These are phyloP conservation scores for Lasiodiplodia gonubiensis DNA, from an alignment of 2,329 filamentous ascomycete genomes.

Conservation along the genomic window DNA sequence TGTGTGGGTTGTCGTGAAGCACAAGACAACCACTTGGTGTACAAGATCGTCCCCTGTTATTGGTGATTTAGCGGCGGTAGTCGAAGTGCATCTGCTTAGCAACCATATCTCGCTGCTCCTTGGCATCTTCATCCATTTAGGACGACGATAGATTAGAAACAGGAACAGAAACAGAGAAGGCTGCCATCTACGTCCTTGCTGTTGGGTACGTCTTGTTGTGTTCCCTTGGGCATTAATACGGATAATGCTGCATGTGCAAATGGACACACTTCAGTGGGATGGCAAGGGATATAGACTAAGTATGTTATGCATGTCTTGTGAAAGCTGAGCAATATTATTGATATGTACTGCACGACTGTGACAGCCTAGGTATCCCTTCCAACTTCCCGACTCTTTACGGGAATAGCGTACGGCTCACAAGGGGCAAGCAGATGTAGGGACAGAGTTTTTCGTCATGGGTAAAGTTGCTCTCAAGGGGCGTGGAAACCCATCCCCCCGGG, in stretches of 20 bases:
- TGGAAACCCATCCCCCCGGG: not conserved
- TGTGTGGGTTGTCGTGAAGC: not conserved
- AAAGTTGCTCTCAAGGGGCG: not conserved
- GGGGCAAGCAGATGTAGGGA: not conserved
- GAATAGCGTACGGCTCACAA: not conserved
- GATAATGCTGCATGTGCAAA: conserved; percentile 22
- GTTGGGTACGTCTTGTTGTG: not conserved
- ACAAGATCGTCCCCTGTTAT: not conserved
- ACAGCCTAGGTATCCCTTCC: not conserved
- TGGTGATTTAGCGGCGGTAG: not conserved
- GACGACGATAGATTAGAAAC: not conserved
- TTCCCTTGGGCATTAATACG: not conserved
- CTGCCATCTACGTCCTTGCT: not conserved
- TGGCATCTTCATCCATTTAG: not conserved
- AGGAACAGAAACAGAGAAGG: not conserved
- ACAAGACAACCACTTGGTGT: not conserved
- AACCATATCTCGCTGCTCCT: not conserved
- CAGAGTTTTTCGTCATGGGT: not conserved
- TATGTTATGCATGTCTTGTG: conserved; percentile 15
- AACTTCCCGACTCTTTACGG: not conserved
- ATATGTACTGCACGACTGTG: not conserved
- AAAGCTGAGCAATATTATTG: conserved; percentile 3
- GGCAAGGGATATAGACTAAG: conserved; percentile 1
- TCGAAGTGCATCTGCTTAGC: not conserved
- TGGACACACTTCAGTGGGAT: conserved; percentile 27